phyloP scores from a whole-genome alignment of 1,139 yeast genomes.

The Zygoascus hellenicus region DNA sequence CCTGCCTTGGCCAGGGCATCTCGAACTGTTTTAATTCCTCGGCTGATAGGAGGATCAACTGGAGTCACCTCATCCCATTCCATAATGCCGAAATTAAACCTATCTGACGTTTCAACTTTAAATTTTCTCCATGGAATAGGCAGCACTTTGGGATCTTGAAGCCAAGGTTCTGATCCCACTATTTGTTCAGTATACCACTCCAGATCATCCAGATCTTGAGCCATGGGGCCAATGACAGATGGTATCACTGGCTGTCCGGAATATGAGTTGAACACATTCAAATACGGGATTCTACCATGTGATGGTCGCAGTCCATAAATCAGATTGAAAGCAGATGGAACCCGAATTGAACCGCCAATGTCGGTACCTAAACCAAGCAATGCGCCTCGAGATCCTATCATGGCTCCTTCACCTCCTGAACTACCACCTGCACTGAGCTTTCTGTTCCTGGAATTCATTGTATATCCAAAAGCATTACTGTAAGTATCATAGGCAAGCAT shows the following conservation, averaged over 20 bases:
- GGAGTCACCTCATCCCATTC: conserved; percentile 28
- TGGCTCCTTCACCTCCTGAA: conserved; percentile 73
- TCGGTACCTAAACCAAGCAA: conserved; percentile 68
- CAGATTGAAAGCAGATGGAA: conserved; percentile 70
- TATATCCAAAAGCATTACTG: conserved; percentile 46
- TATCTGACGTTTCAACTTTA: conserved; percentile 25
- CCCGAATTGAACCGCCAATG: conserved; percentile 74
- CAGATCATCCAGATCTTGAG: conserved; percentile 47
- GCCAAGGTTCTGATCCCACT: conserved; percentile 50
- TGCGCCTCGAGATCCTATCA: conserved; percentile 43
- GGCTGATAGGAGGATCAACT: conserved; percentile 42
- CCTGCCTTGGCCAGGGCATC: conserved; percentile 31
- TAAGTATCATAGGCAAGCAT: conserved; percentile 48
- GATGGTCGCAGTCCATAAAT: conserved; percentile 65
- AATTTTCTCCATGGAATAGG: conserved; percentile 44
- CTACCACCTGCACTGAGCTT: conserved; percentile 61
- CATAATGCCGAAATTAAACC: conserved; percentile 33
- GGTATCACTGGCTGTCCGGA: conserved; percentile 41
- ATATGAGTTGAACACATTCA: conserved; percentile 42
- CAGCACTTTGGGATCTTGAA: conserved; percentile 43
- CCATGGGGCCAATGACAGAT: conserved; percentile 41
- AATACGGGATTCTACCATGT: conserved; percentile 35
- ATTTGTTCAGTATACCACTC: conserved; percentile 41
- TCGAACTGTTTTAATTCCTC: conserved; percentile 31
- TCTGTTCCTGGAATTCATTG: conserved; percentile 50